phyloP scores from a whole-genome alignment of 1,284 basidiomycete species.

The Vanrija humicola region DNA sequence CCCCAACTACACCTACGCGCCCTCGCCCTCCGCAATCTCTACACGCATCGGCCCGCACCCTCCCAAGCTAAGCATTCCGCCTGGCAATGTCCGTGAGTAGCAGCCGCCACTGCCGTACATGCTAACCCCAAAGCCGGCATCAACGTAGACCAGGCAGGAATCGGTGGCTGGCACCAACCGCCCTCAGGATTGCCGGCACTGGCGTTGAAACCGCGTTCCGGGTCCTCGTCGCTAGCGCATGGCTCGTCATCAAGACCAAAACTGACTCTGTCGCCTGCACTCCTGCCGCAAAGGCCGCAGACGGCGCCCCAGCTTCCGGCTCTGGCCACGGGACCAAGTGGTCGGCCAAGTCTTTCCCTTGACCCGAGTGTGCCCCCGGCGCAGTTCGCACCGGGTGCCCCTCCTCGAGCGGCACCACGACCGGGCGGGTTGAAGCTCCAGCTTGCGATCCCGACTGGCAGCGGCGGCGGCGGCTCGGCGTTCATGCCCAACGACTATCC shows the following conservation, averaged over 20 bases:
- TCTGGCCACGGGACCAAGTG: not conserved
- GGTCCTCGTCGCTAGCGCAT: conserved; percentile 15
- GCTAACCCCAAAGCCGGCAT: conserved; percentile 33
- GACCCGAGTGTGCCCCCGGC: too few species aligned
- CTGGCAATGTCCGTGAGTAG: conserved; percentile 48
- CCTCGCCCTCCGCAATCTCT: too few species aligned
- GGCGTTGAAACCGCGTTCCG: conserved; percentile 12
- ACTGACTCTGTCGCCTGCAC: conserved; percentile 25
- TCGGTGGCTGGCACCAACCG: conserved; percentile 43
- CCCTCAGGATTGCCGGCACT: conserved; percentile 26
- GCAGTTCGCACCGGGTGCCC: not conserved
- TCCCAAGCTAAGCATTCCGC: conserved; percentile 40
- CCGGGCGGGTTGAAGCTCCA: conserved; percentile 18
- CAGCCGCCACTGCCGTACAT: not conserved
- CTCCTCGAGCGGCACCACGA: conserved; percentile 21
- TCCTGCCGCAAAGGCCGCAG: not conserved
- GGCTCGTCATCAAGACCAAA: conserved; percentile 31
- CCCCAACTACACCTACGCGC: conserved; percentile 8
- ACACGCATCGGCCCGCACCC: conserved; percentile 6
- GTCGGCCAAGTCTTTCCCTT: conserved; percentile 20
- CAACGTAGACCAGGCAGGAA: conserved; percentile 42
- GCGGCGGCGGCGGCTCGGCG: conserved; percentile 9
- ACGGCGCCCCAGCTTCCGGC: not conserved
- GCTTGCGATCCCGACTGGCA: conserved; percentile 34
- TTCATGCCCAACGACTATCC: conserved; percentile 10